Percentiles rank a stretch among this genome's conserved stretches.
These are phyloP conservation scores for Picochlorum costavermella DNA, from an alignment of 139 green algal genomes.

Conservation along the genomic window DNA sequence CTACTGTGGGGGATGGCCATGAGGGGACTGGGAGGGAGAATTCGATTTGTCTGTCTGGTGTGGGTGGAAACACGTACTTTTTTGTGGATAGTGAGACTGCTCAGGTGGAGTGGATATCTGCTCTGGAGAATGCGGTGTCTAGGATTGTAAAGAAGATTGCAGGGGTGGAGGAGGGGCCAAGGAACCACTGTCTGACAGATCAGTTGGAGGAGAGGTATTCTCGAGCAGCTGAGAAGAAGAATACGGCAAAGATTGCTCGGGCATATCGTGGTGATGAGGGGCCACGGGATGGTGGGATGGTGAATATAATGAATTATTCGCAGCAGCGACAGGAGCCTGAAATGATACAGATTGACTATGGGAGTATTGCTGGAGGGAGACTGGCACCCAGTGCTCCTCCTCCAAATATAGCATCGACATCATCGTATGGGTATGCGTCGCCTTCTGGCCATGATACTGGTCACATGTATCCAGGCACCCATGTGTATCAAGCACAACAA, in stretches of 20 bases:
- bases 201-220: constrained; percentile 3
- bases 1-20: constrained; percentile 58
- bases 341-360: constrained; percentile 27
- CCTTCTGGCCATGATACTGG: no score
- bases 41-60: constrained; percentile 74
- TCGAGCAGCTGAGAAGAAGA: not conserved
- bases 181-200: not conserved
- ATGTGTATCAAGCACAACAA: no score
- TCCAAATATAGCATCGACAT: not conserved
- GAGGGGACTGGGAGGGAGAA: constrained; percentile 51
- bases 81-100: constrained; percentile 77
- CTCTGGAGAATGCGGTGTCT: constrained; percentile 58
- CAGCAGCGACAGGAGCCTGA: not conserved
- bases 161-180: constrained; percentile 53
- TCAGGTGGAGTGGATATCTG: constrained; percentile 80
- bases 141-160: constrained; percentile 58
- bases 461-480: not conserved
- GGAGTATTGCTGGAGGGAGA: constrained; percentile 19
- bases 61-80: constrained; percentile 58
- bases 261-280: constrained; percentile 7
- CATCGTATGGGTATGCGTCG: not conserved
- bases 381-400: not conserved
- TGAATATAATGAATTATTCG: constrained; percentile 58
- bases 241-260: not conserved
- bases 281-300: no score